Evolutionary conservation across 495 filamentous ascomycete genomes (phyloP).

Genomic region (Gamarada debralockiae): DNA sequence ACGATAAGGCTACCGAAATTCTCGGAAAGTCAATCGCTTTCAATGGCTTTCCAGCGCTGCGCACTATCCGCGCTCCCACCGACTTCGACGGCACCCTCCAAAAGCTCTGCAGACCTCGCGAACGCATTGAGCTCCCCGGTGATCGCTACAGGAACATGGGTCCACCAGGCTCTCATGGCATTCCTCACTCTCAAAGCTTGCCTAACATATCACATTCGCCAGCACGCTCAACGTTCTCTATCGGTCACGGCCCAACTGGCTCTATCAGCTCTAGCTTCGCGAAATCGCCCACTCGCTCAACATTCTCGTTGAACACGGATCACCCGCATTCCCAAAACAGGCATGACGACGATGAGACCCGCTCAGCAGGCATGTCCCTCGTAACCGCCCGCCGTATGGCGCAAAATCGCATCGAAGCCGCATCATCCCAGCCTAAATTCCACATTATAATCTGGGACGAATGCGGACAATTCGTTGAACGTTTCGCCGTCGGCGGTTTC

Average conservation of each 20-base stretch:
- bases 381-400: conserved; percentile 48
- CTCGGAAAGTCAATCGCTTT: conserved; percentile 69
- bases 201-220: neutral
- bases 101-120: conserved; percentile 56
- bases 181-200: conserved; percentile 6
- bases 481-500: conserved; percentile 50
- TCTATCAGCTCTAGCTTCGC: conserved; percentile 10
- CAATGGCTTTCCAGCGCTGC: conserved; percentile 67
- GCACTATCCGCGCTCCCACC: conserved; percentile 63
- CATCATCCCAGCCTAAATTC: conserved; percentile 45
- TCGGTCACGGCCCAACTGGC: neutral
- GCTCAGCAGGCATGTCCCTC: conserved; percentile 40
- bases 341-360: conserved; percentile 10
- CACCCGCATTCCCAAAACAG: conserved; percentile 12
- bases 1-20: conserved; percentile 58
- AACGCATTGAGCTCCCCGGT: conserved; percentile 28
- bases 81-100: conserved; percentile 74
- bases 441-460: conserved; percentile 51
- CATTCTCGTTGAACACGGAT: conserved; percentile 31
- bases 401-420: conserved; percentile 53
- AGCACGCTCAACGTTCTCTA: conserved; percentile 19
- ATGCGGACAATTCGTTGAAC: conserved; percentile 32
- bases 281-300: conserved; percentile 46
- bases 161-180: conserved; percentile 15
- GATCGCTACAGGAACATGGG: conserved; percentile 29